Percentiles rank a stretch among this genome's conserved stretches.
Evolutionary conservation across 257 asterid genomes (phyloP).

Genomic region (Salvia hispanica): DNA sequence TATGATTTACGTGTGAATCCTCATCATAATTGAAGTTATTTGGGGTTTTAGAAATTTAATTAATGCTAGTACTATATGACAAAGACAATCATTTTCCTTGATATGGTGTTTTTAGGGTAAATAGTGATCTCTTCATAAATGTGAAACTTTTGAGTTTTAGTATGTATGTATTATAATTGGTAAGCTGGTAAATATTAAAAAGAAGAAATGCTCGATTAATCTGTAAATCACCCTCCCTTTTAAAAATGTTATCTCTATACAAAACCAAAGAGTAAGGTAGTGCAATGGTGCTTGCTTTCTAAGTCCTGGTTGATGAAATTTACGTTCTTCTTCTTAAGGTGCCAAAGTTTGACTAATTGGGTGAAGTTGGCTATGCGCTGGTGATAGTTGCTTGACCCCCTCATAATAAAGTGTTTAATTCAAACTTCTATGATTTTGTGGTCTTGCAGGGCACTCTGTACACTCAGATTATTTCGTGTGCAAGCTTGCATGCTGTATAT

Average conservation of each 20-base stretch:
- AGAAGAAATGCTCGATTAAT: too few species aligned
- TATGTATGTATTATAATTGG: neutral
- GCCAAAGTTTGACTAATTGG: slow-evolving; percentile 19
- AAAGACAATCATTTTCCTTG: neutral
- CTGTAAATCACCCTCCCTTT: too few species aligned
- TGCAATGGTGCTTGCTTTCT: slow-evolving; percentile 2
- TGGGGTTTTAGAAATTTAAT: neutral
- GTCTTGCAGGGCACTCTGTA: slow-evolving; percentile 41
- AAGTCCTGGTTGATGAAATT: neutral
- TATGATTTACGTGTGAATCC: neutral
- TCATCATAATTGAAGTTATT: neutral
- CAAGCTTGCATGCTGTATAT: slow-evolving; percentile 31
- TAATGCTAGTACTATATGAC: neutral
- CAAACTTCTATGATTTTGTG: slow-evolving; percentile 26
- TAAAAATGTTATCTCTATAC: neutral
- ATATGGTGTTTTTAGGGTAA: neutral
- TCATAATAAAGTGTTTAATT: slow-evolving; percentile 15
- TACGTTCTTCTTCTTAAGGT: slow-evolving; percentile 11
- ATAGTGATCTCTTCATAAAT: slow-evolving; percentile 1
- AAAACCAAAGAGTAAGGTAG: neutral
- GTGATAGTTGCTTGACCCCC: slow-evolving; percentile 13
- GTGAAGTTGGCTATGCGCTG: slow-evolving; percentile 13
- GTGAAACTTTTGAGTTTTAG: neutral
- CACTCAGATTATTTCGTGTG: slow-evolving; percentile 25
- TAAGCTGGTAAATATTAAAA: neutral